Percentiles rank a stretch among this genome's conserved stretches.
Conservation (phyloP, 1,139 yeast genomes). For the Lodderomyces beijingensis region DNA sequence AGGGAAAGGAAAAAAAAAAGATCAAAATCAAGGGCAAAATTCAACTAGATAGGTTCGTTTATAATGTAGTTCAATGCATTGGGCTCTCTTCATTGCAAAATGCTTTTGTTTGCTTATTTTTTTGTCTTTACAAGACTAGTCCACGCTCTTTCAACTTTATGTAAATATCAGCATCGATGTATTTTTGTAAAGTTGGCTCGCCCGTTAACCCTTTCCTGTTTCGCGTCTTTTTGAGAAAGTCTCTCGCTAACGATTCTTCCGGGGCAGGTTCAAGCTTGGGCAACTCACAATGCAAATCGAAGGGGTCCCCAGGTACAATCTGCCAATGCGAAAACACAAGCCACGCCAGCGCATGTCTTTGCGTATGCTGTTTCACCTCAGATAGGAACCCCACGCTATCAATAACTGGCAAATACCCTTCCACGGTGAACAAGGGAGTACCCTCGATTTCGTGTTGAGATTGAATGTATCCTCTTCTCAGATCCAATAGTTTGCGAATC, state of each 20-base stretch:
- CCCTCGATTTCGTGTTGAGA: conserved; percentile 62
- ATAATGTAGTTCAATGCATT: too few species aligned
- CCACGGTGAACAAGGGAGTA: conserved; percentile 60
- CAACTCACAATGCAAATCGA: conserved; percentile 59
- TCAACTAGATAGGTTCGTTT: too few species aligned
- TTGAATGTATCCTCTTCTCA: conserved; percentile 54
- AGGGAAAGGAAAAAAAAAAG: too few species aligned
- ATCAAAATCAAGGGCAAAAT: too few species aligned
- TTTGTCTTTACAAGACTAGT: conserved; percentile 10
- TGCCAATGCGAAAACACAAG: conserved; percentile 74
- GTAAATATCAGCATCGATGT: conserved; percentile 60
- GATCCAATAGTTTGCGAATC: conserved; percentile 48
- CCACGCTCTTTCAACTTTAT: conserved; percentile 51
- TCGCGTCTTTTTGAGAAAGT: conserved; percentile 84
- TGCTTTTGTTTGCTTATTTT: too few species aligned
- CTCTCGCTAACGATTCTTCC: conserved; percentile 68
- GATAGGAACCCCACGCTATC: conserved; percentile 89
- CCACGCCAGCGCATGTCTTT: conserved; percentile 73
- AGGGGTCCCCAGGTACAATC: conserved; percentile 86
- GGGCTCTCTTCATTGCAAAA: too few species aligned
- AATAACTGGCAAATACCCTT: conserved; percentile 76
- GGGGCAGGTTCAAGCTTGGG: conserved; percentile 78
- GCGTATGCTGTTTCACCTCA: conserved; percentile 71
- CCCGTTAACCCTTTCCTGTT: conserved; percentile 80
- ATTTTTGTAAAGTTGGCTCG: conserved; percentile 70